Percentiles rank a stretch among this genome's conserved stretches.
Evolutionary conservation across 768 basidiomycete genomes (phyloP).

Genomic region (Boletus subcaerulescens): DNA sequence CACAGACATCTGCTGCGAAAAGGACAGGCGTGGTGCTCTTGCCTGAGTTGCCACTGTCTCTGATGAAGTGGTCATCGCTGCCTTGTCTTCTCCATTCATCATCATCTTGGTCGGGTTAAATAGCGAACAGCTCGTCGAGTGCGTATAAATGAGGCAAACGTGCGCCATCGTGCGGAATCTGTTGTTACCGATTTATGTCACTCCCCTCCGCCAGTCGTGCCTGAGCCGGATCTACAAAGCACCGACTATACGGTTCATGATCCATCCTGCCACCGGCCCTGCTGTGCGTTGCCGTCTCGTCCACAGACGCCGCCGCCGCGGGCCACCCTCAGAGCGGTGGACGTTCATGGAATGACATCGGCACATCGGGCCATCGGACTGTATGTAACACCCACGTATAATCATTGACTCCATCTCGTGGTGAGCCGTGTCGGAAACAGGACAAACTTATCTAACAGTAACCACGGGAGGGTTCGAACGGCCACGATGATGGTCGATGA

Average conservation of each 20-base stretch:
- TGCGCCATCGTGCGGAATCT: slow-evolving; percentile 13
- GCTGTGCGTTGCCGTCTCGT: not conserved
- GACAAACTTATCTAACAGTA: not conserved
- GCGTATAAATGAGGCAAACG: slow-evolving; percentile 9
- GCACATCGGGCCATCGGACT: not conserved
- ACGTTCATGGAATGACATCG: not conserved
- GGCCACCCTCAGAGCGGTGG: no score
- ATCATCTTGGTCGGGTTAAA: slow-evolving; percentile 7
- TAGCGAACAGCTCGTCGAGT: not conserved
- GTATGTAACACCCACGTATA: not conserved
- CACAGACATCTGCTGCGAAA: slow-evolving; percentile 19
- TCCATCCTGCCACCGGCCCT: not conserved
- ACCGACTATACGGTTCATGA: not conserved
- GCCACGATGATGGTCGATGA: no score
- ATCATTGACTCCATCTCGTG: not conserved
- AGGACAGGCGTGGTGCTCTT: slow-evolving; percentile 4
- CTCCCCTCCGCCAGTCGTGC: not conserved
- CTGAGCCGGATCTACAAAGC: slow-evolving; percentile 5
- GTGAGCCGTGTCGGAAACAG: not conserved
- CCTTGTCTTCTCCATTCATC: not conserved
- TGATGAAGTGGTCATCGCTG: slow-evolving; percentile 4
- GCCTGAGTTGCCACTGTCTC: not conserved
- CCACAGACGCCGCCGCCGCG: no score
- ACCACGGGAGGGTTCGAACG: not conserved
- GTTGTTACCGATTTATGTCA: not conserved